Base-by-base conservation (phyloP, 1,284 basidiomycete genomes). In the Inonotus obliquus region DNA sequence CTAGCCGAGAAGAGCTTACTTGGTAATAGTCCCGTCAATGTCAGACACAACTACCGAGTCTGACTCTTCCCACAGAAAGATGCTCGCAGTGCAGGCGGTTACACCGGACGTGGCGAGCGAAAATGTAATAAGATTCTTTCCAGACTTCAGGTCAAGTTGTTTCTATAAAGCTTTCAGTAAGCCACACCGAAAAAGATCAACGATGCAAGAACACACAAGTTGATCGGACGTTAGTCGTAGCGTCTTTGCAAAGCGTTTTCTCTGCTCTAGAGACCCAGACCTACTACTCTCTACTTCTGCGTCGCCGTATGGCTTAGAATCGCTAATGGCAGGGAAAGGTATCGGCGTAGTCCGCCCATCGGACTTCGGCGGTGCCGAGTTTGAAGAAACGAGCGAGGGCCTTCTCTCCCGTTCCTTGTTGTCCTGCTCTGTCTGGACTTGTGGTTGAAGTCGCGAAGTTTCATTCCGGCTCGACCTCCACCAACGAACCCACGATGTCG, bases 11-110 rank as follows among this genome's bases (percentile, higher is more conserved):
- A 17, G 39, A 3, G 70, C 84, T 48, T 67, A 96, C 94, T 97
- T 98, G 38, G 97, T 99, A 72, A 99, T 99, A 0, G 97, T 99
- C 1, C 97, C 97, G 71, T 99, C 97, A 65, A 99, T 99, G 72
- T 99, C 97, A 38, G 96, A 98, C 48, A 99, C 88, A 37, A 99
- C 92, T 23, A 99, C 86, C 27, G 85, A 83, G 72, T 98, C 94
- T 9, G 85, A 88, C 29, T 87, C 85, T 65, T 98, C 93, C 96
- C 96, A 99, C 17, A 99, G 79, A 68, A 99, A 99, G 67, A 99
- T 92, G 3, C 95, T 83, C 9, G 97, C 94, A 1, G 93, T 88
- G 67, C 96, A 98, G 0, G 90, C 91, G 1, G 93, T 87, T 2
- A 84, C 83, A 5, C 94, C 93, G 4, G 93, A 91, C 54, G 92